phyloP scores from a whole-genome alignment of 108 stramenopile genomes.

The Nitzschia putrida region DNA sequence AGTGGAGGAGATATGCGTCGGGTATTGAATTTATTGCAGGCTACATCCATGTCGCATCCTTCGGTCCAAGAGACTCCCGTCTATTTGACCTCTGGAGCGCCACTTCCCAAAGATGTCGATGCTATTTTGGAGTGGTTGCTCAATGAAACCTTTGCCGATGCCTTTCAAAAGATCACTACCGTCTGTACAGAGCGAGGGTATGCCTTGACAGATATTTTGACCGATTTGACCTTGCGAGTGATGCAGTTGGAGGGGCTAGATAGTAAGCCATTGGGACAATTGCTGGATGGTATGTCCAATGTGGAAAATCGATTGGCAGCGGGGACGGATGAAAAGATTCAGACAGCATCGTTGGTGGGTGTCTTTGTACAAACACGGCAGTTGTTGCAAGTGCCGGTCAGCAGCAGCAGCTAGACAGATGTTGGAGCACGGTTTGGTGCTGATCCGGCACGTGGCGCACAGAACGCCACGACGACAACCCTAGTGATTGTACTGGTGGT shows the following conservation, averaged over 20 bases:
- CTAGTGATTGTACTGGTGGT: no score
- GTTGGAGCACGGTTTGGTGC: no score
- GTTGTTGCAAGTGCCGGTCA: background rate
- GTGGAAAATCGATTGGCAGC: conserved; percentile 80
- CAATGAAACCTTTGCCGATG: conserved; percentile 65
- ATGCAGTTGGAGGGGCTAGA: conserved; percentile 57
- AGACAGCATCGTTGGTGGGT: conserved; percentile 77
- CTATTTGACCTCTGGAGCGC: conserved; percentile 84
- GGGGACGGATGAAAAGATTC: conserved; percentile 80
- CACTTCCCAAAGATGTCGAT: conserved; percentile 71
- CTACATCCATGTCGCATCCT: conserved; percentile 75
- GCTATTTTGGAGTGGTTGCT: conserved; percentile 62
- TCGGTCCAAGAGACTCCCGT: conserved; percentile 29
- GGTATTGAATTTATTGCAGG: conserved; percentile 89
- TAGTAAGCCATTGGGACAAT: conserved; percentile 53
- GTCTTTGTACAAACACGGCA: conserved; percentile 71
- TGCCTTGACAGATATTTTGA: conserved; percentile 75
- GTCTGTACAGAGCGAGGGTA: conserved; percentile 77
- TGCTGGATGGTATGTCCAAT: conserved; percentile 79
- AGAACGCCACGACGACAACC: no score
- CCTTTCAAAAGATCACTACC: conserved; percentile 51
- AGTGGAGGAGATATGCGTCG: conserved; percentile 90
- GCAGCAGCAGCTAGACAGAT: no score
- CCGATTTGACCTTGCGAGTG: conserved; percentile 52
- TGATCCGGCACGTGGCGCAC: no score